These are phyloP conservation scores for Cladosporium sp. DNA, from an alignment of 2,329 filamentous ascomycete species.

Conservation along the genomic window DNA sequence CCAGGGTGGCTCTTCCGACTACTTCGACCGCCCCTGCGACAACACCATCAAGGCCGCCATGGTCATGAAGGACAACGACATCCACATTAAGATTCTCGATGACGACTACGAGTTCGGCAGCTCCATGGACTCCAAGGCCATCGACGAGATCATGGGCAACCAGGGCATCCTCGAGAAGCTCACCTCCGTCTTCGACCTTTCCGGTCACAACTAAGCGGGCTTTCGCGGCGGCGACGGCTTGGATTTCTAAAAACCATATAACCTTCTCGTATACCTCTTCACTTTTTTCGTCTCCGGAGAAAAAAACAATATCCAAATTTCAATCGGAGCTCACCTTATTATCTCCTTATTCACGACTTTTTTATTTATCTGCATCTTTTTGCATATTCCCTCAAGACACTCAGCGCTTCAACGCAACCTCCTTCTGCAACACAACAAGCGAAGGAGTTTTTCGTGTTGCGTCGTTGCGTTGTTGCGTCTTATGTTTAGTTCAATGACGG, in stretches of 20 bases:
- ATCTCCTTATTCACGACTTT: too few relatives aligned
- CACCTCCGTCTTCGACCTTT: conserved; percentile 7
- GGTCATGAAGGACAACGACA: conserved; percentile 52
- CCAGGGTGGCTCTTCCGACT: conserved; percentile 64
- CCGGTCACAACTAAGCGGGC: conserved; percentile 7
- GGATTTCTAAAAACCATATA: not conserved
- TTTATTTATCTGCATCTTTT: too few relatives aligned
- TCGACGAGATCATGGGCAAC: conserved; percentile 32
- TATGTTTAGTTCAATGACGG: too few relatives aligned
- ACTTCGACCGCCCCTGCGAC: conserved; percentile 61
- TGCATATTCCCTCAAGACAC: too few relatives aligned
- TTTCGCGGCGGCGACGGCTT: too few relatives aligned
- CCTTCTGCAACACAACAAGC: too few relatives aligned
- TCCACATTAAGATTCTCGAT: conserved; percentile 52
- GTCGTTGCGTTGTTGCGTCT: too few relatives aligned
- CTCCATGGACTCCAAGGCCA: conserved; percentile 30
- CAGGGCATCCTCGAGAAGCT: conserved; percentile 17
- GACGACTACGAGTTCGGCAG: conserved; percentile 35
- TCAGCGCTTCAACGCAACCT: too few relatives aligned
- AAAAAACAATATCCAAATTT: too few relatives aligned
- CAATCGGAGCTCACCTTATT: too few relatives aligned
- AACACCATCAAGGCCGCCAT: conserved; percentile 60
- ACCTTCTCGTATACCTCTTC: not conserved
- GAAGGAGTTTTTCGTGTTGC: too few relatives aligned
- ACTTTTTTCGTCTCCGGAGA: too few relatives aligned